phyloP scores from a whole-genome alignment of 306 rosid genomes.

The Malus asiatica region DNA sequence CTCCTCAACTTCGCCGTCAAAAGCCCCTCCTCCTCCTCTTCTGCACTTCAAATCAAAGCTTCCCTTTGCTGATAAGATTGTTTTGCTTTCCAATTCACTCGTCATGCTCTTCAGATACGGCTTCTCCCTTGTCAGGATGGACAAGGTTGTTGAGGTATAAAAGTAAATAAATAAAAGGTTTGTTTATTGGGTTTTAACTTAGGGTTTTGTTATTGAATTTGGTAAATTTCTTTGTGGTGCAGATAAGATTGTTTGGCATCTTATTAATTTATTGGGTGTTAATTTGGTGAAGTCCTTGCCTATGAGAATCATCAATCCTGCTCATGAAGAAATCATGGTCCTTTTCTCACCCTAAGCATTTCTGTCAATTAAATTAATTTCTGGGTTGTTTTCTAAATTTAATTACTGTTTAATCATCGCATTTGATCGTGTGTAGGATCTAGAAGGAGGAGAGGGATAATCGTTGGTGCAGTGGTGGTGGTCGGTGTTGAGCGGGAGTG shows the following conservation, averaged over 20 bases:
- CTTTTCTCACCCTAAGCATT: too few relatives aligned
- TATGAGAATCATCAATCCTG: too few relatives aligned
- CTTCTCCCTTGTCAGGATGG: conserved; percentile 70
- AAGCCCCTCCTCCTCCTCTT: conserved; percentile 14
- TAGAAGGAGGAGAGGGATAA: too few relatives aligned
- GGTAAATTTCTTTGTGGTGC: conserved; percentile 13
- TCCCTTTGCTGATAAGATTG: conserved; percentile 32
- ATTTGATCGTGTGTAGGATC: too few relatives aligned
- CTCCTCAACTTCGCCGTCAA: conserved; percentile 50
- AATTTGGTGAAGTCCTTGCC: too few relatives aligned
- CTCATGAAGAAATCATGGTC: too few relatives aligned
- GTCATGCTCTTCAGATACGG: conserved; percentile 61
- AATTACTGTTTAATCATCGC: too few relatives aligned
- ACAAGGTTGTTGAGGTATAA: conserved; percentile 53
- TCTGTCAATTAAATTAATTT: too few relatives aligned
- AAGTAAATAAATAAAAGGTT: background rate
- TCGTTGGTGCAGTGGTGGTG: too few relatives aligned
- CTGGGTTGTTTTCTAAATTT: too few relatives aligned
- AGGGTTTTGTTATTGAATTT: background rate
- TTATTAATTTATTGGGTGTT: too few relatives aligned
- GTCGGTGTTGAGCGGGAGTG: too few relatives aligned
- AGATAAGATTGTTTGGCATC: conserved; percentile 13
- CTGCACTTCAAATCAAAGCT: conserved; percentile 10
- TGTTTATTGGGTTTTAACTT: background rate
- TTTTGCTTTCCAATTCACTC: conserved; percentile 41